Base-by-base conservation (phyloP, 768 basidiomycete species). In the Dioszegia crocea region DNA sequence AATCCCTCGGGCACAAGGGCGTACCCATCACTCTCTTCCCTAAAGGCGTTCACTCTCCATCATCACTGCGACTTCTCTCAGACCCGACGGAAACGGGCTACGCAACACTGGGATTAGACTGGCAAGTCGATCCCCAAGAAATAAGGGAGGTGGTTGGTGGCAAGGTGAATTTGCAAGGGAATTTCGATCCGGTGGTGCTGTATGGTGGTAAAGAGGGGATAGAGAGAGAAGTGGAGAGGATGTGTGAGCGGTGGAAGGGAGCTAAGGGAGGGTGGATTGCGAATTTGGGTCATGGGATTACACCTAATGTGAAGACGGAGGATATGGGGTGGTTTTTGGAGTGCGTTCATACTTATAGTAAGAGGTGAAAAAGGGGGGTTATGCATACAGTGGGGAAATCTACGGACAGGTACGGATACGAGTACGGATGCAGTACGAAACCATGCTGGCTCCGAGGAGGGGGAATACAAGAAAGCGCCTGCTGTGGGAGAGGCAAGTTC, bases 261-360 rank as follows among this genome's bases (percentile, higher is more conserved):
- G 78, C 67, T 43, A 30, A 31, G 24, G 82, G 82, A 39, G 88
- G 85, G n/a, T 98, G 93, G 91, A 97, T 98, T 70, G 88, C 89
- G 9, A 98, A 98, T 78, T 80, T 99, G 21, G 96, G 96, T 0
- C 96, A 98, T 74, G 96, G 96, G 4, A 93, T 99, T 67, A 96
- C 92, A 3, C 96, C 96, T 11, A 88, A 85, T 24, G 93, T 98
- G 14, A 85, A 96, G 75, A 91, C 94, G 21, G 92, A 97, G 56
- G 90, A 96, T 76, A 80, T 96, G 76, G 81, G 82, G 56, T 94
- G 86, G 84, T 96, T 94, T 81, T 84, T 94, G 62, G 83, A 94
- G 76, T 93, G 91, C 53, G 76, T 78, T 6, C 76, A 77, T 56
- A 75, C 76, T 64, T 74, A 75, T 57, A 72, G 70, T 2, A 60